These are phyloP conservation scores for Barnettozyma sucrosica DNA, from an alignment of 805 yeast genomes.

Conservation along the genomic window DNA sequence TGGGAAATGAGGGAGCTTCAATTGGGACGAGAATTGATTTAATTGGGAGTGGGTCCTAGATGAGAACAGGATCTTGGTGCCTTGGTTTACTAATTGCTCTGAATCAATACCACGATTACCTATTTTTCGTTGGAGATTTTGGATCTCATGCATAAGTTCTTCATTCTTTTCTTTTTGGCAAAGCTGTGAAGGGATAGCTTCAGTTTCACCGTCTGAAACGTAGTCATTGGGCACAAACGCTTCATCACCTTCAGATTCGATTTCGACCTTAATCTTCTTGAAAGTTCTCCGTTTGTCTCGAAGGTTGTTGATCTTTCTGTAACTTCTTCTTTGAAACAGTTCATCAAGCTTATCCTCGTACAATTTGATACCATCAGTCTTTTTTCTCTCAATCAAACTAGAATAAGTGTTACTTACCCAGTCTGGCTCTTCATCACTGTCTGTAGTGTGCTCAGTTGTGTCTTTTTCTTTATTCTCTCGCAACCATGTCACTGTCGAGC, in stretches of 20 bases:
- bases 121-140: constrained; percentile 39
- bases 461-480: constrained; percentile 31
- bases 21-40: constrained; percentile 70
- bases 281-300: constrained; percentile 4
- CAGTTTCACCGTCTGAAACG: constrained; percentile 25
- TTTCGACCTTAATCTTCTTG: constrained; percentile 25
- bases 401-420: constrained; percentile 51
- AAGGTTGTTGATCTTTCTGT: constrained; percentile 6
- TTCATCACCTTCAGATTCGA: constrained; percentile 30
- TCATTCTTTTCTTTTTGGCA: constrained; percentile 25
- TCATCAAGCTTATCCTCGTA: constrained; percentile 33
- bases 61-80: constrained; percentile 56
- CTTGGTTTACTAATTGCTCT: constrained; percentile 24
- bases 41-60: constrained; percentile 92
- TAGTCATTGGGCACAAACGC: constrained; percentile 37
- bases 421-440: constrained; percentile 55
- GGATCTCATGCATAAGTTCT: constrained; percentile 42
- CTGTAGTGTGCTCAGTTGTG: constrained; percentile 31
- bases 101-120: constrained; percentile 23
- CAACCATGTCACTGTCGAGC: constrained; percentile 82
- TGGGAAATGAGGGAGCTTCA: constrained; percentile 55
- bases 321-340: constrained; percentile 18
- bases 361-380: constrained; percentile 21
- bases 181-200: constrained; percentile 2
- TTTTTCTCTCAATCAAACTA: constrained; percentile 24